phyloP scores from a whole-genome alignment of 495 filamentous ascomycete genomes.

The Penicillium desertorum region DNA sequence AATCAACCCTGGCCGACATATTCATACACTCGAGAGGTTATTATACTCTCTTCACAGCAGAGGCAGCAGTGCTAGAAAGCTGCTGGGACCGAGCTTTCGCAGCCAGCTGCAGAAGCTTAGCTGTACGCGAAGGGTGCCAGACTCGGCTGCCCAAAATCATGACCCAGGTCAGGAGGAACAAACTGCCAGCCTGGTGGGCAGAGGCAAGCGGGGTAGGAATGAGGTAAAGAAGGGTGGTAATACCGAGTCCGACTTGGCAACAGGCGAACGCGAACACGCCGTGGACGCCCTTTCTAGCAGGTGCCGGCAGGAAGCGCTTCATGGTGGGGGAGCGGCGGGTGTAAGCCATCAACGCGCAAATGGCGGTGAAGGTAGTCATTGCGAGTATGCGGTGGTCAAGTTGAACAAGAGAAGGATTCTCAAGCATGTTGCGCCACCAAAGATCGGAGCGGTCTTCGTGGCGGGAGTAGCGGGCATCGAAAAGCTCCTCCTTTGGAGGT shows the following conservation, averaged over 20 bases:
- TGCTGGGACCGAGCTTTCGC: slow-evolving; percentile 38
- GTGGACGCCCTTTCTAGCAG: slow-evolving; percentile 66
- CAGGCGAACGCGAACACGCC: slow-evolving; percentile 81
- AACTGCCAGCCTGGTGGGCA: slow-evolving; percentile 85
- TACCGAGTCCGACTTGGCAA: slow-evolving; percentile 80
- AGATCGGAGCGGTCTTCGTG: slow-evolving; percentile 72
- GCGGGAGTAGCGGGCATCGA: slow-evolving; percentile 81
- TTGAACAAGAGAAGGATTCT: slow-evolving; percentile 93
- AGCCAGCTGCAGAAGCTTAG: slow-evolving; percentile 49
- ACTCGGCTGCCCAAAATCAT: slow-evolving; percentile 69
- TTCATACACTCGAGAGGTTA: slow-evolving; percentile 17
- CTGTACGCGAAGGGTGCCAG: slow-evolving; percentile 53
- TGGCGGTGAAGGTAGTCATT: slow-evolving; percentile 78
- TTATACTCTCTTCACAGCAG: slow-evolving; percentile 35
- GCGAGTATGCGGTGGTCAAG: slow-evolving; percentile 93
- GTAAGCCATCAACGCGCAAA: slow-evolving; percentile 77
- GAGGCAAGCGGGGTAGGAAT: slow-evolving; percentile 87
- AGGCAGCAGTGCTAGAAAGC: slow-evolving; percentile 26
- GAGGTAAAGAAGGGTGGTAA: slow-evolving; percentile 87
- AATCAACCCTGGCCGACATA: slow-evolving; percentile 16
- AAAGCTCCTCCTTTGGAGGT: slow-evolving; percentile 80
- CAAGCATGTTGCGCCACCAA: slow-evolving; percentile 94
- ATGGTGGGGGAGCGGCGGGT: slow-evolving; percentile 62
- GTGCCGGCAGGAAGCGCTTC: slow-evolving; percentile 59
- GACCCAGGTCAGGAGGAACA: slow-evolving; percentile 80